phyloP scores from a whole-genome alignment of 192 early-diverging fungal species.

The Podila epicladia region DNA sequence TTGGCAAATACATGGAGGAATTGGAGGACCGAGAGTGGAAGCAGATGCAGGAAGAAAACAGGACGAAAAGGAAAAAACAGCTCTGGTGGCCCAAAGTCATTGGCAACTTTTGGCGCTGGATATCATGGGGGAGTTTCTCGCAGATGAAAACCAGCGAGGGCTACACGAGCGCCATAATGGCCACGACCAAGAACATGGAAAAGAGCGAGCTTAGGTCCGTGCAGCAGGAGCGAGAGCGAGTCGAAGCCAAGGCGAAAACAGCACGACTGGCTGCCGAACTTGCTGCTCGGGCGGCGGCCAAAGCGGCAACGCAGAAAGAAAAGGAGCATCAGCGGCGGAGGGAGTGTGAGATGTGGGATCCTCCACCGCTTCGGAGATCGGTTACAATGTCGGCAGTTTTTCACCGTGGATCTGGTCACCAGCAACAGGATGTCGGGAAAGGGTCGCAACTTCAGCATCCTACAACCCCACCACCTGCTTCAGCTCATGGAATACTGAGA shows the following conservation, averaged over 20 bases:
- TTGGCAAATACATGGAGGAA: constrained; percentile 4
- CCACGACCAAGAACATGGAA: constrained; percentile 3
- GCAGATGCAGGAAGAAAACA: constrained; percentile 4
- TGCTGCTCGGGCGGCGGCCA: neutral
- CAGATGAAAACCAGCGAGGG: constrained; percentile 7
- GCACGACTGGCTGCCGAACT: neutral
- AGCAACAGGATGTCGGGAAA: neutral
- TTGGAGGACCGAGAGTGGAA: neutral
- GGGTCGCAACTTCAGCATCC: neutral
- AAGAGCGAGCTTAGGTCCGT: neutral
- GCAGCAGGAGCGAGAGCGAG: constrained; percentile 1
- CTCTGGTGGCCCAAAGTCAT: constrained; percentile 24
- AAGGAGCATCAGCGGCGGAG: constrained; percentile 9
- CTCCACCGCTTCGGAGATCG: neutral
- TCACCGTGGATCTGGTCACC: neutral
- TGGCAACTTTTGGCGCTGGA: constrained; percentile 14
- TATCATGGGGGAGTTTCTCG: constrained; percentile 8
- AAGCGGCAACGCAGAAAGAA: constrained; percentile 1
- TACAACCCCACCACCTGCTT: too few relatives aligned
- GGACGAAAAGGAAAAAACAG: neutral
- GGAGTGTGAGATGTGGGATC: neutral
- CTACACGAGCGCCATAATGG: constrained; percentile 5
- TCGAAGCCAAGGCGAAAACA: constrained; percentile 2
- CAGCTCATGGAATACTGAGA: too few relatives aligned
- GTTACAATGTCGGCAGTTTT: constrained; percentile 1